Conservation (phyloP, 306 rosid genomes). For the Cucurbita moschata region DNA sequence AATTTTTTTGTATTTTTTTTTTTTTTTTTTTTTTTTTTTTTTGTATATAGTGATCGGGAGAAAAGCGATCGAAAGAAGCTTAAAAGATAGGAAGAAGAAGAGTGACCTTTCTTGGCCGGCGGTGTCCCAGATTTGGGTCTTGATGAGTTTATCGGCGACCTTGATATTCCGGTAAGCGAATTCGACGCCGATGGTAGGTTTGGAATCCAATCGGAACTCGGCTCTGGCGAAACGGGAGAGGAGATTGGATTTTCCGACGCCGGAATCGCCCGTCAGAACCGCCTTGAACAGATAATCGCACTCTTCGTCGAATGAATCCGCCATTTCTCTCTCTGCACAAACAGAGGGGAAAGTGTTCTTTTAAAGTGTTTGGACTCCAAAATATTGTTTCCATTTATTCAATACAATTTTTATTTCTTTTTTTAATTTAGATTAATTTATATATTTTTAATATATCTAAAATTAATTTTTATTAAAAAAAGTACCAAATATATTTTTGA, state of each 20-base stretch:
- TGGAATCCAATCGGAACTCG: slow-evolving; percentile 65
- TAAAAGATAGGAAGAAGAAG: background rate
- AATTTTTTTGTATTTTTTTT: too few species aligned
- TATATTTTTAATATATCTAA: too few species aligned
- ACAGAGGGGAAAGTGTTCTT: too few species aligned
- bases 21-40: too few species aligned
- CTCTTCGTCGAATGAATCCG: slow-evolving; percentile 60
- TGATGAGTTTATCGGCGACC: slow-evolving; percentile 56
- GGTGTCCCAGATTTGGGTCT: slow-evolving; percentile 95
- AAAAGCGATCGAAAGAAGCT: background rate
- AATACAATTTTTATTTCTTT: too few species aligned
- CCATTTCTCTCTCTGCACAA: slow-evolving; percentile 20
- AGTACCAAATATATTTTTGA: too few species aligned
- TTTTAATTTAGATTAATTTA: too few species aligned
- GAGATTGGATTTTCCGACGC: slow-evolving; percentile 83
- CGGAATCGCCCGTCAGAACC: slow-evolving; percentile 76
- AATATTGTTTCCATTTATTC: too few species aligned
- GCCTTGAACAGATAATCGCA: slow-evolving; percentile 82
- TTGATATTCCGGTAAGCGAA: slow-evolving; percentile 79
- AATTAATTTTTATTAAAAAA: too few species aligned
- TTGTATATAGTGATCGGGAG: too few species aligned
- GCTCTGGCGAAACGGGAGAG: slow-evolving; percentile 65
- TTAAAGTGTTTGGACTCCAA: too few species aligned
- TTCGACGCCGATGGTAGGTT: slow-evolving; percentile 88
- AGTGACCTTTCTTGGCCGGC: slow-evolving; percentile 89